Base-by-base conservation (phyloP, 1,139 yeast species). In the Geotrichum aggregatum region DNA sequence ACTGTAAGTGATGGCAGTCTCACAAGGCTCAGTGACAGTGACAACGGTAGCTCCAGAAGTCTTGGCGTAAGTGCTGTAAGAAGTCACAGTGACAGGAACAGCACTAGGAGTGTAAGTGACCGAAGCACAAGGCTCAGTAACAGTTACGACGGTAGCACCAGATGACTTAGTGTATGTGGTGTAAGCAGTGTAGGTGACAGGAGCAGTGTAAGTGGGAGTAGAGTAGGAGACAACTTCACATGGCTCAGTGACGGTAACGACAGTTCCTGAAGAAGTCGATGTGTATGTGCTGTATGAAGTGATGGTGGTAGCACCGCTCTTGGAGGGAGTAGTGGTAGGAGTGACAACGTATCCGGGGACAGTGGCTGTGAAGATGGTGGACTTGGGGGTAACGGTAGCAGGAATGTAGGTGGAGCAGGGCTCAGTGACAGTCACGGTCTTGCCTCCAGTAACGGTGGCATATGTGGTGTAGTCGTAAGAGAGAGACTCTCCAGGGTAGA, bases 371-470 rank as follows among this genome's bases (percentile, higher is more conserved):
- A 40, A 47, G 22, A 47, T 22, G 14, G 50, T 47, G 16, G 50
- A 16, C 34, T 31, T 47, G 22, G 46, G 41, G 8, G 44, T 40
- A 16, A 16, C 44, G 44, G 41, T 47, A 4, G 50, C 34, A 16
- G 50, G 50, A 13, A 47, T 33, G 34, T 40, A 33, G 24, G 50
- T 47, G n/a, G 45, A 40, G 41, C 54, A 52, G 19, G 54, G 52
- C 36, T 52, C 54, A 14, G 54, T 52, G 19, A 52, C 52, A 26
- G 54, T 52, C 26, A 44, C 43, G 18, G 54, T 52, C 40, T 30
- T 38, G 22, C 48, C 54, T 5, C 19, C 45, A 18, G 45, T 39
- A 16, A 42, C 44, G 3, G 50, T 52, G 6, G 48, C 39, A 39
- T 31, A 33, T 28, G 52, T 47, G 8, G 54, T 52, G 52, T 30